Base-by-base conservation (phyloP, 78 protist genomes). In the Dictyostelium brefeldianum region DNA sequence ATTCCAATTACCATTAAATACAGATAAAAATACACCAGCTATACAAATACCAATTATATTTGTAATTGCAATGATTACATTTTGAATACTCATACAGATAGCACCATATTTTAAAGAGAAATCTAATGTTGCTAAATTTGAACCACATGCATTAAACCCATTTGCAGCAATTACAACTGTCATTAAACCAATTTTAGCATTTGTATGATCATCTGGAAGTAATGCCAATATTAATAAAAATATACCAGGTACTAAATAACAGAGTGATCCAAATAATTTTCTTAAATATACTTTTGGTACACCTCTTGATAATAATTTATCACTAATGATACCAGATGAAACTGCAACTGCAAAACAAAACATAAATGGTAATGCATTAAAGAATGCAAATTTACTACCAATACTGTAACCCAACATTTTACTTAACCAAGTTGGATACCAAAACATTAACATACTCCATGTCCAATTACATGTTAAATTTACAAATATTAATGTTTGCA, bases 351-450 rank as follows among this genome's bases (percentile, higher is more conserved):
- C 15, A 56, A 83, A 83, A 4, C 73, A 53, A 31, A 69, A 25
- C 53, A 73, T 56, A 43, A 71, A 83, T 29, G 90, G 90, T 6
- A 83, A 14, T 6, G 48, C 90, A 11, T 43, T 83, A 17, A 36
- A 71, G n/a, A 83, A 73, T 2, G 90, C 47, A 41, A 71, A 64
- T 29, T 6, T 18, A 15, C 9, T 36, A 20, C 90, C 90, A 25
- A 15, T 8, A n/a, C 12, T 22, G 12, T 56, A 53, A 8, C 20
- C 29, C 14, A 20, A 12, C 4, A 5, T 1, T 36, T 8, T 47
- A 2, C 1, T 5, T 41, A 81, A n/a, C 77, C 78, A 81, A 25
- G 90, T 71, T 73, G 90, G 90, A 29, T 71, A 71, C 90, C 90
- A 83, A 14, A 51, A 51, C 15, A 51, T 12, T 12, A 51, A 51